A percentile compares a stretch with the other conserved stretches of the same genome.
Conservation (phyloP, 2,329 filamentous ascomycete genomes). For the Aspergillus transmontanensis region DNA sequence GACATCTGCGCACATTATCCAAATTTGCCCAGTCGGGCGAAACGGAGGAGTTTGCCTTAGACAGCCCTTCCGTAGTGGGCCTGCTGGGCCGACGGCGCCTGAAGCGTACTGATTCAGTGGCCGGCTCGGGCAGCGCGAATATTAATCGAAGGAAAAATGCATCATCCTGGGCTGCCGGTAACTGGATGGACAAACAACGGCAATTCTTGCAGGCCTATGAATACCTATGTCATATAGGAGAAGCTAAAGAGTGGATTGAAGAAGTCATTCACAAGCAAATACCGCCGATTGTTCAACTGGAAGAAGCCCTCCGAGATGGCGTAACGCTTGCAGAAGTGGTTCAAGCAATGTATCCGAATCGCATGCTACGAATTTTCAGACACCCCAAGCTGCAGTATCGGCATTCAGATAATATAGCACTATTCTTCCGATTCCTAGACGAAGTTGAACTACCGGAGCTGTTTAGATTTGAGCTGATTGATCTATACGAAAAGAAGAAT, state of each 20-base stretch:
- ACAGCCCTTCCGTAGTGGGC: slow-evolving; percentile 83
- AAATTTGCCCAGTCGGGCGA: slow-evolving; percentile 75
- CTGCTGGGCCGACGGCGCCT: slow-evolving; percentile 80
- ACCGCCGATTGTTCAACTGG: slow-evolving; percentile 88
- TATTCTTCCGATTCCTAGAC: slow-evolving; percentile 92
- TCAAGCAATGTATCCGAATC: slow-evolving; percentile 78
- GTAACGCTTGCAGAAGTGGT: slow-evolving; percentile 95
- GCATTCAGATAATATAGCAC: slow-evolving; percentile 96
- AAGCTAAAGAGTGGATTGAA: slow-evolving; percentile 99
- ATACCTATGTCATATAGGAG: slow-evolving; percentile 97
- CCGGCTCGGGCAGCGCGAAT: slow-evolving; percentile 49
- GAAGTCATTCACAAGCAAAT: slow-evolving; percentile 82
- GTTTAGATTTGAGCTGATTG: slow-evolving; percentile 95
- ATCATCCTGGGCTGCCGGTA: slow-evolving; percentile 77
- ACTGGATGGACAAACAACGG: slow-evolving; percentile 99
- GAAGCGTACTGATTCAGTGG: slow-evolving; percentile 66
- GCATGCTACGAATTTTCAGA: slow-evolving; percentile 79
- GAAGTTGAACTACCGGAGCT: slow-evolving; percentile 91
- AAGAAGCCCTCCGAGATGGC: slow-evolving; percentile 88
- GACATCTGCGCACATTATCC: slow-evolving; percentile 84
- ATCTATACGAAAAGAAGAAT: slow-evolving; percentile 99
- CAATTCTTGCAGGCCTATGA: slow-evolving; percentile 97
- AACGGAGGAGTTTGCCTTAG: slow-evolving; percentile 79
- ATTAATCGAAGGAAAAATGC: slow-evolving; percentile 54
- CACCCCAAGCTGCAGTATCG: slow-evolving; percentile 84